A percentile compares a stretch with the other conserved stretches of the same genome.
Conservation (phyloP, 2,329 filamentous ascomycete genomes). For the Talaromyces amestolkiae region DNA sequence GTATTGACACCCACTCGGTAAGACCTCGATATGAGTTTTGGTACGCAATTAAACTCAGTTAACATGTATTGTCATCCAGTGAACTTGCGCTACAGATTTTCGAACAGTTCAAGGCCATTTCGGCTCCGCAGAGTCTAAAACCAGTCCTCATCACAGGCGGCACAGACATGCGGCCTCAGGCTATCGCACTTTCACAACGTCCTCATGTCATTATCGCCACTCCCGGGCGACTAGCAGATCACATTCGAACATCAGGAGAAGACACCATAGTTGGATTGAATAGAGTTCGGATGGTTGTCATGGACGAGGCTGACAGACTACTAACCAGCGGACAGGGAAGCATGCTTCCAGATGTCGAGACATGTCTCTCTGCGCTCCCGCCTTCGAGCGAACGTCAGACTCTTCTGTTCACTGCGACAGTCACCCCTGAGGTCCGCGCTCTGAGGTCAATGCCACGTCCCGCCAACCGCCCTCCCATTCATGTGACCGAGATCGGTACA, state of each 20-base stretch:
- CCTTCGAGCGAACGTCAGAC: conserved; percentile 80
- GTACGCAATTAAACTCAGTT: conserved; percentile 2
- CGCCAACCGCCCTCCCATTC: conserved; percentile 70
- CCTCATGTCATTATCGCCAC: conserved; percentile 95
- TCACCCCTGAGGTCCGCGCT: conserved; percentile 86
- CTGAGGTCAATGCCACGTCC: conserved; percentile 73
- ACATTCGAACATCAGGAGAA: conserved; percentile 85
- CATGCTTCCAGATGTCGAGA: conserved; percentile 93
- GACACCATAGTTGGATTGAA: conserved; percentile 82
- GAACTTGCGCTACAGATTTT: conserved; percentile 95
- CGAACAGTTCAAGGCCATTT: conserved; percentile 93
- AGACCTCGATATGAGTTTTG: conserved; percentile 14
- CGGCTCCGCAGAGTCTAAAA: conserved; percentile 81
- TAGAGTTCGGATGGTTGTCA: conserved; percentile 78
- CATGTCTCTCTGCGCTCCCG: conserved; percentile 78
- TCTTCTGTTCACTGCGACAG: conserved; percentile 90
- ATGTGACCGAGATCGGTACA: conserved; percentile 81
- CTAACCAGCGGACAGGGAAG: conserved; percentile 71
- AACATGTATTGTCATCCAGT: conserved; percentile 38
- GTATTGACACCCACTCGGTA: conserved; percentile 83
- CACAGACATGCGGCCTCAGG: conserved; percentile 86
- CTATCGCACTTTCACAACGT: conserved; percentile 73
- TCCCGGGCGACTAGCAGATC: conserved; percentile 86
- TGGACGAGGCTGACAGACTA: conserved; percentile 93
- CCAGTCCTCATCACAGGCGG: conserved; percentile 88